Percentiles rank a stretch among this genome's conserved stretches.
Evolutionary conservation across 768 basidiomycete genomes (phyloP).

Genomic region (Auricularia sp.): DNA sequence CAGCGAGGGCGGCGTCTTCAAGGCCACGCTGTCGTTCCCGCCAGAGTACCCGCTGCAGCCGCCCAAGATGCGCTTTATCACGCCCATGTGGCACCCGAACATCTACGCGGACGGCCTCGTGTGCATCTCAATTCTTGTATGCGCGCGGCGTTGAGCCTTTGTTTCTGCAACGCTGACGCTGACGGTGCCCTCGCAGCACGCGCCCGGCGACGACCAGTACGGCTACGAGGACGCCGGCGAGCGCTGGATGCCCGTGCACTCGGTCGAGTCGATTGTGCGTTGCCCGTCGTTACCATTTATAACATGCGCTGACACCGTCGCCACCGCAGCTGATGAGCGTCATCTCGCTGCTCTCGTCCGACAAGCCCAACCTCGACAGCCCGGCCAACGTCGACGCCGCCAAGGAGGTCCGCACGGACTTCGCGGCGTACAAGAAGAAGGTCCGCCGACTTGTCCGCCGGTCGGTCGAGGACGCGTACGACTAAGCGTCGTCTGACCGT

Average conservation of each 20-base stretch:
- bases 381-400: conserved; percentile 97
- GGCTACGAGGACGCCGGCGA: conserved; percentile 94
- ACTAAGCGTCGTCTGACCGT: conserved; percentile 24
- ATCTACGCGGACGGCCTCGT: conserved; percentile 90
- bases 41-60: conserved; percentile 82
- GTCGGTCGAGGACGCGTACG: conserved; percentile 84
- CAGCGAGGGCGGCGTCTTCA: conserved; percentile 95
- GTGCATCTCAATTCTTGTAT: conserved; percentile 89
- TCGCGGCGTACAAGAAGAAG: conserved; percentile 85
- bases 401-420: conserved; percentile 65
- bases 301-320: neutral
- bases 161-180: conserved; percentile 1
- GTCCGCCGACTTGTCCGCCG: conserved; percentile 79
- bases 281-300: neutral
- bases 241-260: conserved; percentile 95
- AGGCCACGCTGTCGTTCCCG: conserved; percentile 83
- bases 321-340: conserved; percentile 76
- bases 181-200: conserved; percentile 46
- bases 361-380: conserved; percentile 83
- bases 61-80: conserved; percentile 93
- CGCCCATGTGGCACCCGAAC: conserved; percentile 96
- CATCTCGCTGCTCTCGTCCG: conserved; percentile 88
- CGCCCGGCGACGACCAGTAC: conserved; percentile 92
- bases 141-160: neutral
- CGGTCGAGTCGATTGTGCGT: conserved; percentile 88